phyloP scores from a whole-genome alignment of 371 early-diverging fungal species.

The Mucor saturninus region DNA sequence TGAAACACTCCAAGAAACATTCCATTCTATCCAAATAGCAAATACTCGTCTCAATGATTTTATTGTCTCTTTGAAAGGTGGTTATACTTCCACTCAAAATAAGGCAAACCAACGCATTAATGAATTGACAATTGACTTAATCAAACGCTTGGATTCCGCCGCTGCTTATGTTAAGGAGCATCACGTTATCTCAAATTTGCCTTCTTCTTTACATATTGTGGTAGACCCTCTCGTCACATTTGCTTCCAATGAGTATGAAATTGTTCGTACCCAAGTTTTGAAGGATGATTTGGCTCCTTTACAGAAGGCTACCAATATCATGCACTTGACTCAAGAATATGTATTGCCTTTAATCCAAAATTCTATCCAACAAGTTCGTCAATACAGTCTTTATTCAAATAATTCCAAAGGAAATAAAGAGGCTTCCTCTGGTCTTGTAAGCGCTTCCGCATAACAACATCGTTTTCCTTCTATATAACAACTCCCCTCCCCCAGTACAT shows the following conservation, averaged over 20 bases:
- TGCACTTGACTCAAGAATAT: conserved; percentile 53
- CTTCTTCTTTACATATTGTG: conserved; percentile 45
- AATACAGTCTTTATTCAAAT: conserved; percentile 34
- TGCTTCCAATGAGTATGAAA: conserved; percentile 53
- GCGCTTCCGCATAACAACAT: conserved; percentile 11
- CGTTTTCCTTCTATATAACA: not conserved
- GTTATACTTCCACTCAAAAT: conserved; percentile 29
- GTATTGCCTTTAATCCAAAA: conserved; percentile 54
- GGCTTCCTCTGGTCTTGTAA: conserved; percentile 18
- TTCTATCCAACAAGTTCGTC: conserved; percentile 47
- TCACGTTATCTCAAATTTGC: conserved; percentile 36
- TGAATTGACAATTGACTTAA: conserved; percentile 36
- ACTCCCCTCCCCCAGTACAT: not conserved
- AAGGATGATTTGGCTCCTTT: conserved; percentile 51
- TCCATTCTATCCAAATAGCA: conserved; percentile 26
- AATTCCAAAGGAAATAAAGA: conserved; percentile 31
- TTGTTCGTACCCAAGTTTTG: conserved; percentile 48
- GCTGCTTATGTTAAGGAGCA: conserved; percentile 51
- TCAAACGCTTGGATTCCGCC: conserved; percentile 35
- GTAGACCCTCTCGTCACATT: conserved; percentile 53
- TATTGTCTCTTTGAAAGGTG: conserved; percentile 38
- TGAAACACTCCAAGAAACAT: conserved; percentile 38
- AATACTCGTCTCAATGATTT: conserved; percentile 36
- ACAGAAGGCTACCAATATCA: conserved; percentile 60
- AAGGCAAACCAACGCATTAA: conserved; percentile 35